phyloP scores from a whole-genome alignment of 768 basidiomycete species.

The Baorangia bicolor region DNA sequence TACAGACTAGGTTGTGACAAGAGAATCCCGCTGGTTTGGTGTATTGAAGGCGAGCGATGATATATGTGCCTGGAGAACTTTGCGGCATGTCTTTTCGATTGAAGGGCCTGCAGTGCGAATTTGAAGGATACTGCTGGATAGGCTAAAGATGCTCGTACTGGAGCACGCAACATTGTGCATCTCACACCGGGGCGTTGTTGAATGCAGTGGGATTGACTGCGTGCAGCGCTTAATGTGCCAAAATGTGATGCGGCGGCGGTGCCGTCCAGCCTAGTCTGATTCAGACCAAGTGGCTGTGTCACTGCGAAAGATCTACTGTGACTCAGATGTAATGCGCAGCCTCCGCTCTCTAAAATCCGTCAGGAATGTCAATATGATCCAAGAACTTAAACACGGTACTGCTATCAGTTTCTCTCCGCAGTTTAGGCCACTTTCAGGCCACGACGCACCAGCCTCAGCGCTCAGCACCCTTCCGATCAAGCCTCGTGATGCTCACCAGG shows the following conservation, averaged over 20 bases:
- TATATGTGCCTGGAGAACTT: not conserved
- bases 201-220: not conserved
- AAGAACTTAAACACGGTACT: not conserved
- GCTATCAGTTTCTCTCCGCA: not conserved
- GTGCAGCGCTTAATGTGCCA: constrained; percentile 3
- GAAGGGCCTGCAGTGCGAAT: not conserved
- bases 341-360: not conserved
- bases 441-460: no score
- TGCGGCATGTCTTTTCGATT: not conserved
- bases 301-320: not conserved
- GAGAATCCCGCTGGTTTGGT: constrained; percentile 5
- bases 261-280: not conserved
- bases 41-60: not conserved
- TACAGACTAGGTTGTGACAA: not conserved
- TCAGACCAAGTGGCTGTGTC: constrained; percentile 12
- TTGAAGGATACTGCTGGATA: not conserved
- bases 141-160: constrained; percentile 5
- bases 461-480: no score
- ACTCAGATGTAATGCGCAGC: not conserved
- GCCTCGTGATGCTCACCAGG: no score
- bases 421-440: no score
- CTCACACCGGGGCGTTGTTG: constrained; percentile 8
- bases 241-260: not conserved
- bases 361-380: not conserved
- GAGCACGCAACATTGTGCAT: constrained; percentile 58